Conservation (phyloP, 1,139 yeast species). For the Kluyveromyces sp. region DNA sequence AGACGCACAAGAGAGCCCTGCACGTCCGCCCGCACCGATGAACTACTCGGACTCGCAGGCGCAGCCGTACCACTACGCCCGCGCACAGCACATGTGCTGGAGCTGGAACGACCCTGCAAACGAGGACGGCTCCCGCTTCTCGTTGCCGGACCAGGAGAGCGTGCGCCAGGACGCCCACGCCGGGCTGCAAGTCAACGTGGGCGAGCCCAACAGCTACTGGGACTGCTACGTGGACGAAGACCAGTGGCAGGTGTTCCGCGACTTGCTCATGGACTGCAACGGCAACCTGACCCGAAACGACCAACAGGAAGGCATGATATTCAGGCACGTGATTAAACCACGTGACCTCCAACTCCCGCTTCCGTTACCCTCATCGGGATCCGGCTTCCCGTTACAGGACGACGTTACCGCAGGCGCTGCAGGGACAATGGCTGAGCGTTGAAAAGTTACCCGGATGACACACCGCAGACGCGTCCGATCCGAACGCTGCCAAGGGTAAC, state of each 20-base stretch:
- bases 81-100: slow-evolving; percentile 9
- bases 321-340: slow-evolving; percentile 9
- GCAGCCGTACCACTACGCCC: slow-evolving; percentile 7
- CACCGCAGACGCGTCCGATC: too few relatives aligned
- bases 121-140: slow-evolving; percentile 8
- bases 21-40: slow-evolving; percentile 5
- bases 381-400: too few relatives aligned
- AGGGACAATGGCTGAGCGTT: too few relatives aligned
- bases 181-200: slow-evolving; percentile 6
- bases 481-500: too few relatives aligned
- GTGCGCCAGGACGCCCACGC: slow-evolving; percentile 9
- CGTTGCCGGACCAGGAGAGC: slow-evolving; percentile 12
- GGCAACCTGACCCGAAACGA: slow-evolving; percentile 9
- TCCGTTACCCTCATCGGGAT: slow-evolving; percentile 1
- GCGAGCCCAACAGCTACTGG: slow-evolving; percentile 10
- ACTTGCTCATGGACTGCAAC: slow-evolving; percentile 9
- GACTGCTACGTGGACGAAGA: slow-evolving; percentile 12
- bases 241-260: slow-evolving; percentile 10
- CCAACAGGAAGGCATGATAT: slow-evolving; percentile 7
- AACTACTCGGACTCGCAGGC: slow-evolving; percentile 10
- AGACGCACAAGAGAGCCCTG: neutral
- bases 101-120: slow-evolving; percentile 8
- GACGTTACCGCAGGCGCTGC: too few relatives aligned
- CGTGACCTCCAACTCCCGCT: slow-evolving; percentile 7
- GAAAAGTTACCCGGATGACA: too few relatives aligned